phyloP scores from a whole-genome alignment of 2,329 filamentous ascomycete genomes.

The Penicillium sp. region DNA sequence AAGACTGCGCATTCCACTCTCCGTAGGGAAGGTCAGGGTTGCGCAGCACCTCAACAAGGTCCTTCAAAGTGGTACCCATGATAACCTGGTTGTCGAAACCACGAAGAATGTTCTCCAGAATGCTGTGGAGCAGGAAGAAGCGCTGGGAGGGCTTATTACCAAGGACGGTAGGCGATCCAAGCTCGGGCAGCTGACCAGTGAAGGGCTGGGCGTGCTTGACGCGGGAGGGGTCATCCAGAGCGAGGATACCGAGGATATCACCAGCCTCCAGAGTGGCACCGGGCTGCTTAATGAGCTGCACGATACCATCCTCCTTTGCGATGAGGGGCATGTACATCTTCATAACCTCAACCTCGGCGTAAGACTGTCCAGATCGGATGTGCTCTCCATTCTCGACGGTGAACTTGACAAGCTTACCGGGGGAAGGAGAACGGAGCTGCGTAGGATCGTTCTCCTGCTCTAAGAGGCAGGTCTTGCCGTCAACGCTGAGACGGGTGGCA shows the following conservation, averaged over 20 bases:
- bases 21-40: slow-evolving; percentile 87
- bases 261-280: slow-evolving; percentile 95
- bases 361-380: slow-evolving; percentile 82
- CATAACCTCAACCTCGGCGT: slow-evolving; percentile 98
- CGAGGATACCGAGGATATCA: slow-evolving; percentile 94
- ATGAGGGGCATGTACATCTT: slow-evolving; percentile 99
- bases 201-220: slow-evolving; percentile 96
- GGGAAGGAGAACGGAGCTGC: slow-evolving; percentile 85
- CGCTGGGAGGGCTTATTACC: slow-evolving; percentile 87
- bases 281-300: slow-evolving; percentile 98
- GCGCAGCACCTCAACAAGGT: slow-evolving; percentile 80
- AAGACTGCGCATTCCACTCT: slow-evolving; percentile 92
- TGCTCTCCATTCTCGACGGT: slow-evolving; percentile 91
- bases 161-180: slow-evolving; percentile 76
- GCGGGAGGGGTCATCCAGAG: slow-evolving; percentile 86
- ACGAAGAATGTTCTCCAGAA: slow-evolving; percentile 76
- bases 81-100: slow-evolving; percentile 97
- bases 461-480: slow-evolving; percentile 93
- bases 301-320: slow-evolving; percentile 86
- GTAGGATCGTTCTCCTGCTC: slow-evolving; percentile 99
- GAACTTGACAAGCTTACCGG: slow-evolving; percentile 97
- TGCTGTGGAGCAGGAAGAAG: slow-evolving; percentile 66
- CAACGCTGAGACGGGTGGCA: slow-evolving; percentile 87
- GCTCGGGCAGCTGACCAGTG: slow-evolving; percentile 76
- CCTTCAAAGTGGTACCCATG: slow-evolving; percentile 77